Base-by-base conservation (phyloP, 176 grass and related monocot species). In the Oryza longistaminata region DNA sequence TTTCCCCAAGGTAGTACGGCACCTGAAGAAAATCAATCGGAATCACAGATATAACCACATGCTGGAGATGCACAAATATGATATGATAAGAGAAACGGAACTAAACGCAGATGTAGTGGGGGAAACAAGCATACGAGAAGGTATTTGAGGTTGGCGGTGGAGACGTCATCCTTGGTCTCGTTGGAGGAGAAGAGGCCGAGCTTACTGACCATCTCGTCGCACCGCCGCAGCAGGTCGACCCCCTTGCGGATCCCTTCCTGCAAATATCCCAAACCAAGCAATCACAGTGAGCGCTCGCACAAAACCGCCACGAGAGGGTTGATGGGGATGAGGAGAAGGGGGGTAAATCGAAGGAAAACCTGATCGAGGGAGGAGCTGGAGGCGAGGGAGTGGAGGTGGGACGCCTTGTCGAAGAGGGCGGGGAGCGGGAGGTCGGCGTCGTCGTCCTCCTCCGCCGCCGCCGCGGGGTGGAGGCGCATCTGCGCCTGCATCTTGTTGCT, bases 131-230 rank as follows among this genome's bases (percentile, higher is more conserved):
- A 22, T 74, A 98, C 93, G 62, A 93, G 87, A 1, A 93, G 88
- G 87, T 91, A 99, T 72, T 99, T 99, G 82, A 99, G 86, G 69
- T 99, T 99, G 66, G 93, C 72, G 9, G 96, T 96, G 96, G 86
- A 96, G 88, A 99, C 88, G 29, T 96, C 93, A 14, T 94, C 96
- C 91, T 96, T 96, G 50, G 90, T 94, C 88, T 99, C 96, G 78
- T 99, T 99, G 45, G 84, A 81, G 65, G 91, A 96, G 88, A 99
- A 96, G 17, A 96, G 85, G 5, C 88, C 93, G 49, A 96, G 90
- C 72, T 92, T 99, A 75, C 96, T 90, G 37, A 96, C 85, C 93
- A 99, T 96, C 70, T 84, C 91, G 45, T 96, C 96, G 42, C 96
- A 99, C 19, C 81, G 88, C 37, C 76, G 90, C 85, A 99, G 84